These are phyloP conservation scores for Penicillium tannophilum DNA, from an alignment of 495 filamentous ascomycete species.

Conservation along the genomic window DNA sequence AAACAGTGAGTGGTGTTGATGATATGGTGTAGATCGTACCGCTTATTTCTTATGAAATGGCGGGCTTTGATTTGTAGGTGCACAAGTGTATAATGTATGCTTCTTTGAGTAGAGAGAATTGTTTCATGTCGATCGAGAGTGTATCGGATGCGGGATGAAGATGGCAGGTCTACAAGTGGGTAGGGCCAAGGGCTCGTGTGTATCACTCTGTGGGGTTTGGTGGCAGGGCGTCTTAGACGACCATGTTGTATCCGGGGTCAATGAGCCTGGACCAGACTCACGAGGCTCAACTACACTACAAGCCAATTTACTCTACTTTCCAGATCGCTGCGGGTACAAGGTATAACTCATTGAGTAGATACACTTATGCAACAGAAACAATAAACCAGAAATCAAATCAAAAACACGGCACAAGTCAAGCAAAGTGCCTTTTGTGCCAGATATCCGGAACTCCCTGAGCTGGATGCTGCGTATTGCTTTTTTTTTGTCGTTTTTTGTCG, in stretches of 20 bases:
- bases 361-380: constrained; percentile 26
- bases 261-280: neutral
- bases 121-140: neutral
- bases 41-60: neutral
- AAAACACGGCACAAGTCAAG: constrained; percentile 42
- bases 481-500: constrained; percentile 17
- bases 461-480: constrained; percentile 26
- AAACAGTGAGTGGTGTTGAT: neutral
- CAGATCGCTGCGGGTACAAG: neutral
- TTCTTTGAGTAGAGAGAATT: neutral
- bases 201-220: neutral
- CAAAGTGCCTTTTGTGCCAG: constrained; percentile 60
- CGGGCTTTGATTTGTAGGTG: neutral
- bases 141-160: neutral
- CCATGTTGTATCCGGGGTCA: neutral
- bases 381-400: constrained; percentile 26
- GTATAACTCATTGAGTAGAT: constrained; percentile 29
- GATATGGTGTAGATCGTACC: neutral
- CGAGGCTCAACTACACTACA: neutral
- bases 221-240: neutral
- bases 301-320: neutral
- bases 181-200: neutral
- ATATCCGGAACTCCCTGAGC: constrained; percentile 81
- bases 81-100: neutral
- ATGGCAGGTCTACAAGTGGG: neutral